Percentiles rank a stretch among this genome's conserved stretches.
Evolutionary conservation across 2,329 filamentous ascomycete genomes (phyloP).

Genomic region (Apiospora phragmitis): DNA sequence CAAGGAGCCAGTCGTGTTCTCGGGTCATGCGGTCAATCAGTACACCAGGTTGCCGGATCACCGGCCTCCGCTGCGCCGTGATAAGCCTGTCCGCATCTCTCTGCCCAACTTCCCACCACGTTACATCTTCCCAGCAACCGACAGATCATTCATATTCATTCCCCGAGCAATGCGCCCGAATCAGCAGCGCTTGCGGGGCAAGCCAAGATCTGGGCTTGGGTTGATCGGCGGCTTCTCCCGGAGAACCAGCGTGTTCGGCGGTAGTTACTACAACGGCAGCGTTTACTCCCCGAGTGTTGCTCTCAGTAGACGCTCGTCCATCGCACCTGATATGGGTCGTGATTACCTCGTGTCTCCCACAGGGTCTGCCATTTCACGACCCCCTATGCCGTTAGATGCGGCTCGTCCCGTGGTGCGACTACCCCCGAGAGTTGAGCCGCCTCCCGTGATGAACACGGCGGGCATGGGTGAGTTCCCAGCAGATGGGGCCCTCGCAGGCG

Average conservation of each 20-base stretch:
- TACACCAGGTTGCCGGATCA: conserved; percentile 95
- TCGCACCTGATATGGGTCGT: conserved; percentile 63
- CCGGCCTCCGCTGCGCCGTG: conserved; percentile 86
- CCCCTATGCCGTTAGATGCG: conserved; percentile 60
- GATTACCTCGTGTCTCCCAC: conserved; percentile 80
- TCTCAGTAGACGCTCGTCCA: conserved; percentile 88
- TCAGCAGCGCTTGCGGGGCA: conserved; percentile 76
- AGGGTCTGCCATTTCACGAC: conserved; percentile 73
- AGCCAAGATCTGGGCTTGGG: conserved; percentile 70
- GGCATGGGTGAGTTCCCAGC: conserved; percentile 7
- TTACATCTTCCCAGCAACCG: conserved; percentile 87
- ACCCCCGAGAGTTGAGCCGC: conserved; percentile 55
- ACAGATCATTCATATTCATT: conserved; percentile 97
- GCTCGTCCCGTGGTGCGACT: conserved; percentile 78
- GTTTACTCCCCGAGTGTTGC: conserved; percentile 83
- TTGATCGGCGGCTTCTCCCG: conserved; percentile 70
- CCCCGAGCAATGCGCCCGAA: conserved; percentile 91
- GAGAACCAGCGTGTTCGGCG: conserved; percentile 79
- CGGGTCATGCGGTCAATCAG: conserved; percentile 79
- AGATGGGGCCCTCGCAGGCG: conserved; percentile 21
- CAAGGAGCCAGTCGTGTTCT: conserved; percentile 68
- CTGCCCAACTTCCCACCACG: conserved; percentile 76
- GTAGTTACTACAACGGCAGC: conserved; percentile 67
- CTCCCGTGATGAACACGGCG: background rate
- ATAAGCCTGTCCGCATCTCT: conserved; percentile 95